A percentile compares a stretch with the other conserved stretches of the same genome.
These are phyloP conservation scores for Salvia splendens DNA, from an alignment of 257 asterid species.

Conservation along the genomic window DNA sequence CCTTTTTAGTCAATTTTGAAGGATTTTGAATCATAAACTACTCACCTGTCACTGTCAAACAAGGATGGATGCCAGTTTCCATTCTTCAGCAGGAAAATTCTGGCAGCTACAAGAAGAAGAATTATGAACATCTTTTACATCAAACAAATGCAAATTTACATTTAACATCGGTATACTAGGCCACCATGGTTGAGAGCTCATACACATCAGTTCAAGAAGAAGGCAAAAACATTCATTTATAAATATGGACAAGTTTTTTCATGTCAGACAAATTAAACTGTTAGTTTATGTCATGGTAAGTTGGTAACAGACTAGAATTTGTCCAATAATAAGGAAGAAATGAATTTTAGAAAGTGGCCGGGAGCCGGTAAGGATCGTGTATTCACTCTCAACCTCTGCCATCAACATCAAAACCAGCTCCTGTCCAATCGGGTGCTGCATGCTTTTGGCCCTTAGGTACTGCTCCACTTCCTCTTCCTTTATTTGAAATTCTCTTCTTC, in stretches of 20 bases:
- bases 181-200: too few species aligned
- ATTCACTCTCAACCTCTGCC: conserved; percentile 56
- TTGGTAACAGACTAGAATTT: background rate
- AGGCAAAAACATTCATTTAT: background rate
- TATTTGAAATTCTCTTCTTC: conserved; percentile 58
- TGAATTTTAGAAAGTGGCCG: conserved; percentile 6
- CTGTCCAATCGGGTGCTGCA: conserved; percentile 79
- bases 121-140: conserved; percentile 5
- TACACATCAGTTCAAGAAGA: too few species aligned
- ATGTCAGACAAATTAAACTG: background rate
- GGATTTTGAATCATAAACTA: too few species aligned
- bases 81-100: background rate
- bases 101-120: background rate
- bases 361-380: conserved; percentile 4
- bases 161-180: background rate
- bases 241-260: conserved; percentile 6
- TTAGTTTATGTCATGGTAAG: conserved; percentile 20
- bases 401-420: conserved; percentile 88
- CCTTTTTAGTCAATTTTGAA: too few species aligned
- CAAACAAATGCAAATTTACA: background rate
- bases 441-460: conserved; percentile 69
- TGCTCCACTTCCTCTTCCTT: conserved; percentile 76
- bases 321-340: conserved; percentile 25
- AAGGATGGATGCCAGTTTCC: background rate
- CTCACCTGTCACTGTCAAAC: background rate